Percentiles rank a stretch among this genome's conserved stretches.
These are phyloP conservation scores for Phyllosticta citrichinensis DNA, from an alignment of 2,329 filamentous ascomycete species.

Conservation along the genomic window DNA sequence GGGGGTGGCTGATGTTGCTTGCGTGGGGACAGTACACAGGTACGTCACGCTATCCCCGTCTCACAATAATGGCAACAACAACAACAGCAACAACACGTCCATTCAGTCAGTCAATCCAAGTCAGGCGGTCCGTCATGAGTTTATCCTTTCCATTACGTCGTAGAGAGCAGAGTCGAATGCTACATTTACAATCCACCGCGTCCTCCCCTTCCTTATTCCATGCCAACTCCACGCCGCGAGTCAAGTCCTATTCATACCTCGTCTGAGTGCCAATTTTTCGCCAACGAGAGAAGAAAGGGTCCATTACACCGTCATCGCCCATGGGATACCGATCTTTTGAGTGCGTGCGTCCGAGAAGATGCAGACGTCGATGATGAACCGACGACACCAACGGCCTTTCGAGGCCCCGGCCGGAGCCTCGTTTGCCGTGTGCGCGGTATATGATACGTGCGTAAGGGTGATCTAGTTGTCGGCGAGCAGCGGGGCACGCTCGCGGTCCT, in stretches of 20 bases:
- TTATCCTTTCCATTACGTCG: neutral
- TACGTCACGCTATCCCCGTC: no score
- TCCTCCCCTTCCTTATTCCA: neutral
- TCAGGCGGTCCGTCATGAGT: neutral
- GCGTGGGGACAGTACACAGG: no score
- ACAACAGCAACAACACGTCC: neutral
- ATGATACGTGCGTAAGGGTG: no score
- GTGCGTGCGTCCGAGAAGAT: no score
- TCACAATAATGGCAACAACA: no score
- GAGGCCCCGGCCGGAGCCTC: no score
- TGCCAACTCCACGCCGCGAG: neutral
- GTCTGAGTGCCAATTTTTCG: neutral
- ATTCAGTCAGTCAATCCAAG: neutral
- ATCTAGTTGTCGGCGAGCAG: slow-evolving; percentile 36
- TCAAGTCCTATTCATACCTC: neutral
- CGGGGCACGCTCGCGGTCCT: slow-evolving; percentile 45
- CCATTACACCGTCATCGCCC: neutral
- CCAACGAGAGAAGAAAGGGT: neutral
- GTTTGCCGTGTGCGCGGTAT: no score
- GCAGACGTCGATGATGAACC: no score
- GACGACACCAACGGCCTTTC: no score
- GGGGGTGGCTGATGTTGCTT: no score
- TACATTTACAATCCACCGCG: neutral
- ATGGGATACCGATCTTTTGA: neutral
- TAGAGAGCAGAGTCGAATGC: neutral